phyloP scores from a whole-genome alignment of 192 early-diverging fungal genomes.

The Coemansia sp. region DNA sequence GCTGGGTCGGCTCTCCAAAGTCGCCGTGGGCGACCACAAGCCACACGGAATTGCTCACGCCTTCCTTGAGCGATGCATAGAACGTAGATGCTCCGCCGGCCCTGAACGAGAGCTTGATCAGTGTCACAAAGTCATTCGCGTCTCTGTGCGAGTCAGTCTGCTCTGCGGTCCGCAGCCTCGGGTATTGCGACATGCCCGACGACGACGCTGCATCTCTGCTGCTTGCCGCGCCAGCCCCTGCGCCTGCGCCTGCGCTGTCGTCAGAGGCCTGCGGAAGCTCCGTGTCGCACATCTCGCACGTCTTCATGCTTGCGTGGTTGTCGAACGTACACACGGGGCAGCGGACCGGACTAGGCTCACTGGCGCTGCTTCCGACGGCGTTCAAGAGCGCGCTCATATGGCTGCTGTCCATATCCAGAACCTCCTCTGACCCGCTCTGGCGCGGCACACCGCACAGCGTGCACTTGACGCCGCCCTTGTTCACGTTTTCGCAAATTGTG shows the following conservation, averaged over 20 bases:
- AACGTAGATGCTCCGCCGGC: conserved; percentile 65
- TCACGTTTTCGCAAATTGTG: conserved; percentile 43
- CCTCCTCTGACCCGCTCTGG: conserved; percentile 4
- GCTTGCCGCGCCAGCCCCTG: neutral
- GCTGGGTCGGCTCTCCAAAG: neutral
- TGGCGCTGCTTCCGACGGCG: conserved; percentile 14
- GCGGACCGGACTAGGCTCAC: conserved; percentile 1
- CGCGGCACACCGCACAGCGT: conserved; percentile 42
- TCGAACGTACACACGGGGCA: conserved; percentile 86
- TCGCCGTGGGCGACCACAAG: conserved; percentile 41
- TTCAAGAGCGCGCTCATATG: conserved; percentile 1
- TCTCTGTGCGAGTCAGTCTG: neutral
- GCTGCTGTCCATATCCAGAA: conserved; percentile 9
- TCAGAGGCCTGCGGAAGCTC: conserved; percentile 46
- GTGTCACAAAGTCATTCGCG: neutral
- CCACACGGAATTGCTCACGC: conserved; percentile 64
- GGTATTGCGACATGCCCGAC: neutral
- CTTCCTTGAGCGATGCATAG: conserved; percentile 59
- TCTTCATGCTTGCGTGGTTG: conserved; percentile 74
- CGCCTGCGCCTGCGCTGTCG: neutral
- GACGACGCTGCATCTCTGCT: conserved; percentile 1
- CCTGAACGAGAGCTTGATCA: conserved; percentile 77
- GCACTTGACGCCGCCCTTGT: conserved; percentile 39
- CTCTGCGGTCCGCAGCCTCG: conserved; percentile 11
- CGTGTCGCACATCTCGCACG: conserved; percentile 83